Base-by-base conservation (phyloP, 2,329 filamentous ascomycete species). In the Fusarium sp. region DNA sequence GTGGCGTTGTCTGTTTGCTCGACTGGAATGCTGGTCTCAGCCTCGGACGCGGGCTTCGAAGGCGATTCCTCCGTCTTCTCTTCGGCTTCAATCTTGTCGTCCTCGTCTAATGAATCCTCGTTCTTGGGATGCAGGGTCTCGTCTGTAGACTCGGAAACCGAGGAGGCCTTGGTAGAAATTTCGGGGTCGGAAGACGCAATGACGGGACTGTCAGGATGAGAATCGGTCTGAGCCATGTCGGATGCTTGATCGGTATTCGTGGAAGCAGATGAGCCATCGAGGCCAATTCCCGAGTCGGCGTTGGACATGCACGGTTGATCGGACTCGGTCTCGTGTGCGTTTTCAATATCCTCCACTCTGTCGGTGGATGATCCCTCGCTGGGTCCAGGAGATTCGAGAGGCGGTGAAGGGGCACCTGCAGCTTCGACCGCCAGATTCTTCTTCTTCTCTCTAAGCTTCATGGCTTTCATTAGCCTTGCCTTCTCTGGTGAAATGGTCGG, bases 381-480 rank as follows among this genome's bases (percentile, higher is more conserved):
- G 13, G 62, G 55, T 21, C 46, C 47, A 8, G 66, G 55, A 6
- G 59, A 60, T 9, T 62, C 43, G 15, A 69, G 36, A 25, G 61
- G 61, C 14, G 67, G 66, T 11, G 59, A 50, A 13, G 58, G 38
- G 4, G 62, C 39, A 38, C 49, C 66, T 10, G 70, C 63, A 6
- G 68, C 50, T 56, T 60, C 60, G 15, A 59, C 74, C 53, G 58
- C 72, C 69, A 63, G 69, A 42, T 69, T 65, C 61, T 56, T 74
- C 75, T 77, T 79, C 74, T 92, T 92, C 76, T 96, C 95, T 48
- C 94, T 85, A 66, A 97, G 77, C 75, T 97, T 91, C 78, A 97
- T 84, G 8, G 95, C 95, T 78, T 96, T 97, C 91, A 97, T 93
- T 61, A 99, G 80, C 50, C 95, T 85, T 58, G 91, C 87, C 78